Evolutionary conservation across 177 flowering plant species (phyloP).

Genomic region (Vitis hybrid): DNA sequence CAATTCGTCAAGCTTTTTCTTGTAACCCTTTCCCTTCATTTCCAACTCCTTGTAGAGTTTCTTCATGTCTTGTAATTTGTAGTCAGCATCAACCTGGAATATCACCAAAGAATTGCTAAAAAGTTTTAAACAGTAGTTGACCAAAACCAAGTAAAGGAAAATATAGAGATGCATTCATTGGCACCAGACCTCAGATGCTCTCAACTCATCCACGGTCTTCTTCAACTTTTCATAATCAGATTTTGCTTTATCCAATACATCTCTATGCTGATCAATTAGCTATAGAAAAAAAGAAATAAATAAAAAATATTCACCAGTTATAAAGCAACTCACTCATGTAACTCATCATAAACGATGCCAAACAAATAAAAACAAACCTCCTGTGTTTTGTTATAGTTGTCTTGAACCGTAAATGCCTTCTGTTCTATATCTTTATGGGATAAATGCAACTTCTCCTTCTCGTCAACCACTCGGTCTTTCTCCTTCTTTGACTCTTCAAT

Average conservation of each 20-base stretch:
- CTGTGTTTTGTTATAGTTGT: conserved; percentile 69
- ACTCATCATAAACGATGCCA: neutral
- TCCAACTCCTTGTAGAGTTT: conserved; percentile 77
- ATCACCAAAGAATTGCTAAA: conserved; percentile 1
- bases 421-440: conserved; percentile 68
- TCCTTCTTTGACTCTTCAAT: conserved; percentile 88
- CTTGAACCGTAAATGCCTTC: conserved; percentile 85
- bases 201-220: conserved; percentile 69
- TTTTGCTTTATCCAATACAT: conserved; percentile 74
- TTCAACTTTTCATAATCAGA: conserved; percentile 67
- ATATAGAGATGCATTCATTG: neutral
- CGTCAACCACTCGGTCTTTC: conserved; percentile 57
- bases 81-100: conserved; percentile 85
- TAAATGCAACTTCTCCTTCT: conserved; percentile 58
- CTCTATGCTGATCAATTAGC: conserved; percentile 78
- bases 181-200: conserved; percentile 72
- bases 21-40: conserved; percentile 68
- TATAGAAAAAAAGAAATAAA: conserved; percentile 17
- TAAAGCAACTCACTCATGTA: neutral
- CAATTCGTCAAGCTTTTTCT: conserved; percentile 75
- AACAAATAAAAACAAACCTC: conserved; percentile 43
- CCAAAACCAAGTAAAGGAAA: neutral
- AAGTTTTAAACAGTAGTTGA: neutral
- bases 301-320: conserved; percentile 9
- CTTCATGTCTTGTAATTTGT: conserved; percentile 80